phyloP scores from a whole-genome alignment of 225 moss, liverwort and hornwort genomes.

The Straminergon stramineum region DNA sequence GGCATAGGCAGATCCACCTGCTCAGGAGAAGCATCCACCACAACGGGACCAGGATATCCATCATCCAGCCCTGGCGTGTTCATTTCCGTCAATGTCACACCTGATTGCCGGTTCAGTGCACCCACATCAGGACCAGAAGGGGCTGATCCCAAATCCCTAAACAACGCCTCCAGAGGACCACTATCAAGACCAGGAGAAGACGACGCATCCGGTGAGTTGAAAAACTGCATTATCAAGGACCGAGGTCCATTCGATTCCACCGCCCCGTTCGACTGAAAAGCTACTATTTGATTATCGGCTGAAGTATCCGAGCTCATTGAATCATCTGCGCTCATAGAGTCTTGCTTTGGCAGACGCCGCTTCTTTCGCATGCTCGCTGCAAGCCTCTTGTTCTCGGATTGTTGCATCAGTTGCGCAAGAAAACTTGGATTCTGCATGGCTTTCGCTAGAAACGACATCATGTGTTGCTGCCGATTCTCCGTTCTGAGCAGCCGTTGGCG shows the following conservation, averaged over 20 bases:
- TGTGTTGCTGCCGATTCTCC: conserved; percentile 88
- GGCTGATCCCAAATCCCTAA: conserved; percentile 59
- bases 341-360: conserved; percentile 78
- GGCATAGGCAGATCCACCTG: conserved; percentile 7
- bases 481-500: conserved; percentile 68
- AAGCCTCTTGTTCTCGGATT: conserved; percentile 64
- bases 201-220: conserved; percentile 43
- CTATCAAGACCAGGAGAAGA: conserved; percentile 44
- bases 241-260: conserved; percentile 50
- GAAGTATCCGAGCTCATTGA: conserved; percentile 12
- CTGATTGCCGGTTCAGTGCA: conserved; percentile 44
- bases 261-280: conserved; percentile 44
- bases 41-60: conserved; percentile 1
- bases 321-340: conserved; percentile 30
- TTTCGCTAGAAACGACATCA: conserved; percentile 97
- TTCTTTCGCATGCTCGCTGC: conserved; percentile 71
- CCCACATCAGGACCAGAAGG: conserved; percentile 31
- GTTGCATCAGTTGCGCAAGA: conserved; percentile 84
- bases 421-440: conserved; percentile 97
- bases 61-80: conserved; percentile 16
- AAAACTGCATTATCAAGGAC: conserved; percentile 72
- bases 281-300: conserved; percentile 68
- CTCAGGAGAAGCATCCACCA: conserved; percentile 4
- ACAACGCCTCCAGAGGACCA: conserved; percentile 62
- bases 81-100: conserved; percentile 82